These are phyloP conservation scores for Pisolithus marmoratus DNA, from an alignment of 768 basidiomycete genomes.

Conservation along the genomic window DNA sequence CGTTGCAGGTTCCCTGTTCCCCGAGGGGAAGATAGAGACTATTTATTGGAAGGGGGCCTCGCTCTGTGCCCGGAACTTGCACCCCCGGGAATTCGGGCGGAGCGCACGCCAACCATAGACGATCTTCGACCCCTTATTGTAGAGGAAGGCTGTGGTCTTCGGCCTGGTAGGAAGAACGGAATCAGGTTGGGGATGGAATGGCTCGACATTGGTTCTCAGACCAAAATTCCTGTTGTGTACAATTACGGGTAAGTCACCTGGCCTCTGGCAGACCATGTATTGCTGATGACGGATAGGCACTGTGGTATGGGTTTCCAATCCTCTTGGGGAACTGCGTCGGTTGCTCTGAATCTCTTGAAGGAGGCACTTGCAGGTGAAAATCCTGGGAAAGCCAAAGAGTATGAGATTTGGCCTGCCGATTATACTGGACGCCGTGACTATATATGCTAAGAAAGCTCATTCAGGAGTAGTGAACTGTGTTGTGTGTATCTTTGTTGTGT, in stretches of 20 bases:
- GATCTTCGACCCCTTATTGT: slow-evolving; percentile 45
- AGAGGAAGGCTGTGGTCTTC: slow-evolving; percentile 55
- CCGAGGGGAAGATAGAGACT: slow-evolving; percentile 53
- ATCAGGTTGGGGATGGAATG: slow-evolving; percentile 50
- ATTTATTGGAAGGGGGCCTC: slow-evolving; percentile 51
- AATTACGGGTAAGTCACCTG: slow-evolving; percentile 60
- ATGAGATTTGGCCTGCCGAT: too few relatives aligned
- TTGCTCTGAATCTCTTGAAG: too few relatives aligned
- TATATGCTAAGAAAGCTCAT: too few relatives aligned
- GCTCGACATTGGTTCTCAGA: slow-evolving; percentile 24
- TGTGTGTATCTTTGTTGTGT: too few relatives aligned
- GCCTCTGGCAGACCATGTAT: too few relatives aligned
- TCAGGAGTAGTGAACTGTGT: too few relatives aligned
- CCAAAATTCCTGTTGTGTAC: slow-evolving; percentile 46
- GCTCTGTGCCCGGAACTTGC: slow-evolving; percentile 52
- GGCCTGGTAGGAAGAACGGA: slow-evolving; percentile 65
- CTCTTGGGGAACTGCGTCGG: slow-evolving; percentile 58
- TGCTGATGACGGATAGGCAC: slow-evolving; percentile 37
- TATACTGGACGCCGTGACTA: too few relatives aligned
- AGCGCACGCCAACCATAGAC: slow-evolving; percentile 41
- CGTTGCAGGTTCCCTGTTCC: slow-evolving; percentile 55
- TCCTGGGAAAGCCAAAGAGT: too few relatives aligned
- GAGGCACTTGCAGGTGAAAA: slow-evolving; percentile 23
- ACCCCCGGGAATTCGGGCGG: slow-evolving; percentile 44
- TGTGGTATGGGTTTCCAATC: slow-evolving; percentile 59